Evolutionary conservation across 208 protist genomes (phyloP).

Genomic region (Leishmania arabica): DNA sequence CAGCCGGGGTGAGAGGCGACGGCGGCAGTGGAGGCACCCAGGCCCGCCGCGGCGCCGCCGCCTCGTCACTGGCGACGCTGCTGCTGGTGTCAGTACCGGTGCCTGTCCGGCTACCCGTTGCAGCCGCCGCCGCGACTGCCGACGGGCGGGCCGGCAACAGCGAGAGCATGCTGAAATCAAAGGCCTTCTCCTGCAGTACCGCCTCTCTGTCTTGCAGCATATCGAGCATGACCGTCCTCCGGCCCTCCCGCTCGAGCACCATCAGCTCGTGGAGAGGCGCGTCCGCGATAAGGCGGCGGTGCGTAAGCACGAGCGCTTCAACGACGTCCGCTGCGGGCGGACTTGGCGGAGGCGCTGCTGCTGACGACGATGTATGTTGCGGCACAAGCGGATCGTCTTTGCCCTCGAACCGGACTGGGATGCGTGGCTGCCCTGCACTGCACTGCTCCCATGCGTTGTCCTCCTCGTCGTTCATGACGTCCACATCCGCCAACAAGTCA

Average conservation of each 20-base stretch:
- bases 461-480: background rate
- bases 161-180: conserved; percentile 11
- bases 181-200: conserved; percentile 15
- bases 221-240: background rate
- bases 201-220: conserved; percentile 19
- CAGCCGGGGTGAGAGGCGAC: conserved; percentile 8
- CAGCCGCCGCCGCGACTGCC: background rate
- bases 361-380: background rate
- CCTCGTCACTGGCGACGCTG: background rate
- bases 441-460: background rate
- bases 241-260: conserved; percentile 18
- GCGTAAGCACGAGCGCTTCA: conserved; percentile 5
- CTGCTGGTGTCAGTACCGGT: background rate
- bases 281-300: conserved; percentile 2
- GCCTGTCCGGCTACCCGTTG: background rate
- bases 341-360: background rate
- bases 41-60: background rate
- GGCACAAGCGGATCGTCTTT: background rate
- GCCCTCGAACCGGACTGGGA: background rate
- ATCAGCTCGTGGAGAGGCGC: conserved; percentile 8
- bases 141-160: background rate
- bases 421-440: background rate
- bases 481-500: conserved; percentile 9
- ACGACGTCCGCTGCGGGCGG: background rate
- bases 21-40: conserved; percentile 21